Evolutionary conservation across 2,329 filamentous ascomycete species (phyloP).

Genomic region (Pseudocercospora fijiensis): DNA sequence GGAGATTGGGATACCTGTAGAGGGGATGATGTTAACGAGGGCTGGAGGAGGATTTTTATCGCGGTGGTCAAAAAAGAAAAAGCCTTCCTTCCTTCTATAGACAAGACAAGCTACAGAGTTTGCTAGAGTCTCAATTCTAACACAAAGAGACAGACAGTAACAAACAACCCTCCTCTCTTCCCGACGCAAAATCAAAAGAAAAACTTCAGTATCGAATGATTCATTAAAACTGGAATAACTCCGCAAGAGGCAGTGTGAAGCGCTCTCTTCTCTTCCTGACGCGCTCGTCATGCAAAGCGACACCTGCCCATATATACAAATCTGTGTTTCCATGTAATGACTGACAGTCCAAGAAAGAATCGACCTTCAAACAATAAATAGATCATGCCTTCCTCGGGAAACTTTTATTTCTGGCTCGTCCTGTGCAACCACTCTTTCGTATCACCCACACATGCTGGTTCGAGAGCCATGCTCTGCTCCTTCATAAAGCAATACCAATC

Average conservation of each 20-base stretch:
- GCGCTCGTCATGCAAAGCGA: neutral
- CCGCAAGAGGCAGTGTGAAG: neutral
- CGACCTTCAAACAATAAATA: neutral
- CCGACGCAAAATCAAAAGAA: too few relatives aligned
- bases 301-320: neutral
- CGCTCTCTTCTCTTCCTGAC: neutral
- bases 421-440: constrained; percentile 1
- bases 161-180: too few relatives aligned
- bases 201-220: neutral
- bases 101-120: too few relatives aligned
- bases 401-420: neutral
- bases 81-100: too few relatives aligned
- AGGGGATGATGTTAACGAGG: too few relatives aligned
- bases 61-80: too few relatives aligned
- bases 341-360: neutral
- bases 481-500: neutral
- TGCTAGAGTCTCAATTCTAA: too few relatives aligned
- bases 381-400: neutral
- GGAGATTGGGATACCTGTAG: too few relatives aligned
- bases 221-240: neutral
- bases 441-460: neutral
- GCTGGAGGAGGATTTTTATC: too few relatives aligned
- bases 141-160: too few relatives aligned
- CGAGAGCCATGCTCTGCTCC: neutral
- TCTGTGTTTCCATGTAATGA: neutral